A percentile compares a stretch with the other conserved stretches of the same genome.
Conservation (phyloP, 106 monocot species). For the Phalaenopsis equestris region DNA sequence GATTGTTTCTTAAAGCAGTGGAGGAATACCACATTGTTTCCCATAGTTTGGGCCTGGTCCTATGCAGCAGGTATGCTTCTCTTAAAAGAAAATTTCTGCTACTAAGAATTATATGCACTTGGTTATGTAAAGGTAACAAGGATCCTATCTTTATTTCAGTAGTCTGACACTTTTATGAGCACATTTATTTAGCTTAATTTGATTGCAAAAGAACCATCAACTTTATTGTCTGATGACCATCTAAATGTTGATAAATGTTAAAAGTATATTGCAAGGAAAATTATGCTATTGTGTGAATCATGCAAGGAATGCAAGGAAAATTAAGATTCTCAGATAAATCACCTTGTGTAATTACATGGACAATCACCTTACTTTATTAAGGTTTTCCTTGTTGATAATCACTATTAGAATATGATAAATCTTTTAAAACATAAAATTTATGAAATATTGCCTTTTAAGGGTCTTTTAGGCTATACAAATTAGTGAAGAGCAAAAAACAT, state of each 20-base stretch:
- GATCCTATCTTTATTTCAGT: not conserved
- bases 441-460: no score
- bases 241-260: not conserved
- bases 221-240: not conserved
- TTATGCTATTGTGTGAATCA: no score
- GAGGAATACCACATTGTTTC: slow-evolving; percentile 99
- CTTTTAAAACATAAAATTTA: no score
- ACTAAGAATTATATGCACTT: not conserved
- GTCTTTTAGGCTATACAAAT: no score
- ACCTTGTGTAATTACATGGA: no score
- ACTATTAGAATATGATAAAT: no score
- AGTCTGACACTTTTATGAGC: not conserved
- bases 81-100: not conserved
- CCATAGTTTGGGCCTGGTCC: slow-evolving; percentile 93
- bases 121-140: not conserved
- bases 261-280: not conserved
- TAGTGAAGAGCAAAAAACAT: no score
- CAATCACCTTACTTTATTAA: no score
- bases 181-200: not conserved
- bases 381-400: no score
- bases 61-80: slow-evolving; percentile 75
- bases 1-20: slow-evolving; percentile 40
- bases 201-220: not conserved
- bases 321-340: no score
- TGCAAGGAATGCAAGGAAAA: no score